Evolutionary conservation across 768 basidiomycete genomes (phyloP), one percentile per base, ranked within the genome.

Genomic region (Coprinopsis sp.): DNA sequence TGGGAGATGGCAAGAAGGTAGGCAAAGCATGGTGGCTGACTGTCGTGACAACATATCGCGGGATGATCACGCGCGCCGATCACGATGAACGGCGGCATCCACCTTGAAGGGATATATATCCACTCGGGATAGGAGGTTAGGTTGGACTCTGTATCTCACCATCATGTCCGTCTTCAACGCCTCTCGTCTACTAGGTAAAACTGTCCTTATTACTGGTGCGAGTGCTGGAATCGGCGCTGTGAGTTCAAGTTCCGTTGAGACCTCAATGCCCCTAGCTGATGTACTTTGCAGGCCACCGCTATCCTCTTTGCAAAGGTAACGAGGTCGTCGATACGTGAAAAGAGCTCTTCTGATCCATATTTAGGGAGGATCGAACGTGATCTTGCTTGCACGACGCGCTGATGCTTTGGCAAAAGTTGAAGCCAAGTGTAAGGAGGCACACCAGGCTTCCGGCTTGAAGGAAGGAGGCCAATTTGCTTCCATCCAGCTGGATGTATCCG

Each of bases 151-250:
- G 37, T 45, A 34, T 24, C 28, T 38, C 31, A 29, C 41, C 21
- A 55, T 29, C 42, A 89, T 89, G 87, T 84, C 87, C 25, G 64
- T 92, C 43, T 92, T 92, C 77, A 87, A 86, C 62, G 73, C 84
- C 33, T 78, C 86, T 42, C 81, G 86, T 56, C 68, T 92, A n/a
- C 62, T 84, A 31, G 86, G 85, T 57, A 91, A 92, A 67, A 90
- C 83, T 27, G 86, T 91, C 48, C 77, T 95, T 40, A 77, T 95
- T 51, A 95, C 92, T 23, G 92, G 92, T 18, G 91, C 92, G 3
- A 89, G 87, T 61, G 79, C 84, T 33, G 92, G 92, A 34, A 95
- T 95, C 53, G 92, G 92, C 46, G 86, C 90, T 46, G 89, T 90
- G 58, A 61, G 84, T 65, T n/a, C 18, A 16, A 14, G 13, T 41